Evolutionary conservation across 495 filamentous ascomycete genomes (phyloP).

Genomic region (Barbatosphaeria neglecta): DNA sequence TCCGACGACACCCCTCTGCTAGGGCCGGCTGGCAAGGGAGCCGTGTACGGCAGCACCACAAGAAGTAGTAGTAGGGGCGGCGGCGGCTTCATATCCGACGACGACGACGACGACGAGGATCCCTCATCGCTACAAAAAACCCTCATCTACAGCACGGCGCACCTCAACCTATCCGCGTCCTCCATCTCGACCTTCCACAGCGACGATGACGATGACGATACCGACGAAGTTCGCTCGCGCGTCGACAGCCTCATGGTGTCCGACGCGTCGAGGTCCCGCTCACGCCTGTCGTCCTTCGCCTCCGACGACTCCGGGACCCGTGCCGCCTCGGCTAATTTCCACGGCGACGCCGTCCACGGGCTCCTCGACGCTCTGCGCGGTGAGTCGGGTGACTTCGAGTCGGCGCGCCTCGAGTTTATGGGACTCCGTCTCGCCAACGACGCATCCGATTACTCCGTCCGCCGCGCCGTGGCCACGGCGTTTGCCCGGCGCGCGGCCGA

Average conservation of each 20-base stretch:
- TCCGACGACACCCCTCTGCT: slow-evolving; percentile 44
- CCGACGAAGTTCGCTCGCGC: slow-evolving; percentile 22
- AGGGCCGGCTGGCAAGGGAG: slow-evolving; percentile 44
- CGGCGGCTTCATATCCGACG: slow-evolving; percentile 27
- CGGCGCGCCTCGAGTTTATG: slow-evolving; percentile 81
- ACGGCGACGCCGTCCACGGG: slow-evolving; percentile 74
- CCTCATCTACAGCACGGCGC: slow-evolving; percentile 56
- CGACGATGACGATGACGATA: slow-evolving; percentile 22
- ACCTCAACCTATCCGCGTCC: slow-evolving; percentile 57
- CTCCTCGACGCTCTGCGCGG: slow-evolving; percentile 65
- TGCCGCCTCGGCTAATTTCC: slow-evolving; percentile 53
- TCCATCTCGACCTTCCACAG: slow-evolving; percentile 58
- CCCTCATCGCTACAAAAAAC: slow-evolving; percentile 23
- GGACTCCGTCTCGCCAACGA: slow-evolving; percentile 79
- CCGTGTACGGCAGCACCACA: slow-evolving; percentile 29
- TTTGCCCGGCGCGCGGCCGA: slow-evolving; percentile 73
- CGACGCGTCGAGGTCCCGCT: slow-evolving; percentile 18
- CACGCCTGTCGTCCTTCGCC: slow-evolving; percentile 39
- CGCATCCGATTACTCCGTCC: slow-evolving; percentile 76
- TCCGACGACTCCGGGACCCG: slow-evolving; percentile 33
- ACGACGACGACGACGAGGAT: slow-evolving; percentile 36
- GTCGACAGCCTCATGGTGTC: slow-evolving; percentile 3
- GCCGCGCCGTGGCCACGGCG: slow-evolving; percentile 70
- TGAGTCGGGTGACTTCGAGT: slow-evolving; percentile 61
- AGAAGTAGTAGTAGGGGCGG: too few relatives aligned